Evolutionary conservation across 371 early-diverging fungal species (phyloP).

Genomic region (Apophysomyces ossiformis): DNA sequence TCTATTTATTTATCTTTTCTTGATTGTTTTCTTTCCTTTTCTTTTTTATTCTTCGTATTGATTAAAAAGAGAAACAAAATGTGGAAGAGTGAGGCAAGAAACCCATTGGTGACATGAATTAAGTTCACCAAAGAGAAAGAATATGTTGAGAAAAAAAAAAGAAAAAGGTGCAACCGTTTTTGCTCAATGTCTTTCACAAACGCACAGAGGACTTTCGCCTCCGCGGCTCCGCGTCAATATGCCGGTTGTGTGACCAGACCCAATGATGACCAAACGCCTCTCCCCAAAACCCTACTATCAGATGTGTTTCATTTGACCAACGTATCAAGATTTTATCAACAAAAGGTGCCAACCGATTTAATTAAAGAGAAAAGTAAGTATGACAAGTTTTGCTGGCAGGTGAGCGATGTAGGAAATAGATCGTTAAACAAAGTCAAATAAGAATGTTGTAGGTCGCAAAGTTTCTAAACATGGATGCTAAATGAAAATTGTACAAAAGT

Average conservation of each 20-base stretch:
- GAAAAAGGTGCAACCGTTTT: not conserved
- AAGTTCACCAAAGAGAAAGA: not conserved
- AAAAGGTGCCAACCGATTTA: too few species aligned
- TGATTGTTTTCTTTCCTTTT: not conserved
- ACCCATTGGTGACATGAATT: not conserved
- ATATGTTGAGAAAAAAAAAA: too few species aligned
- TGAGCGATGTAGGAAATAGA: not conserved
- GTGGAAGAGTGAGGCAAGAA: not conserved
- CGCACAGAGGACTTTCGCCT: not conserved
- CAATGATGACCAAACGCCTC: too few species aligned
- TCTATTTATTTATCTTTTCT: not conserved
- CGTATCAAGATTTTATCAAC: too few species aligned
- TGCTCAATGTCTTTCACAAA: not conserved
- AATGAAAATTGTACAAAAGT: not conserved
- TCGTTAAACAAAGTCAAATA: too few species aligned
- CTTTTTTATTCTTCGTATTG: not conserved
- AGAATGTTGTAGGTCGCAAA: not conserved
- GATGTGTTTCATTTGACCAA: too few species aligned
- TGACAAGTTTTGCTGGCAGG: not conserved
- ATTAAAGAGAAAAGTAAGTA: too few species aligned
- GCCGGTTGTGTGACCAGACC: too few species aligned
- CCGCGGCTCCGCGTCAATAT: constrained; percentile 7
- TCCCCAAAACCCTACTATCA: too few species aligned
- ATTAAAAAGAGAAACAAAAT: not conserved
- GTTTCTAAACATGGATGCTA: not conserved